Evolutionary conservation across 2,329 filamentous ascomycete genomes (phyloP).

Genomic region (Leptographium radiaticola): DNA sequence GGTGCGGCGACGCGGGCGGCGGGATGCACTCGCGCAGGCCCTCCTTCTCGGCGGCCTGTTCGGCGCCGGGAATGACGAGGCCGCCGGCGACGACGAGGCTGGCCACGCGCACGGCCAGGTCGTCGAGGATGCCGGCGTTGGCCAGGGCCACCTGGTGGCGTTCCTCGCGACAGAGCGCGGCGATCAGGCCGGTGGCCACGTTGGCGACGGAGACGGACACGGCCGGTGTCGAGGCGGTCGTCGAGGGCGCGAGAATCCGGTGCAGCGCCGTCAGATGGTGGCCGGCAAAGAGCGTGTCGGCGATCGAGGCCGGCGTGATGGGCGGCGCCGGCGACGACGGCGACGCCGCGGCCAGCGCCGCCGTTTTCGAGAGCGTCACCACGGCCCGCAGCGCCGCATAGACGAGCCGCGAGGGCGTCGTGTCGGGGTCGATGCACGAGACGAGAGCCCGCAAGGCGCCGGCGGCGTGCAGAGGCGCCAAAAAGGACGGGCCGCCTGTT

Average conservation of each 20-base stretch:
- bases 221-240: background rate
- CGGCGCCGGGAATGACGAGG: slow-evolving; percentile 53
- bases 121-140: slow-evolving; percentile 62
- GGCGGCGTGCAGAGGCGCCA: slow-evolving; percentile 58
- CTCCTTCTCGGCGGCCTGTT: slow-evolving; percentile 38
- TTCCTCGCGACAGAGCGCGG: slow-evolving; percentile 52
- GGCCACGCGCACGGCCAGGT: slow-evolving; percentile 60
- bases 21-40: slow-evolving; percentile 46
- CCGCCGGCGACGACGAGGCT: slow-evolving; percentile 56
- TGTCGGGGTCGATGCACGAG: slow-evolving; percentile 50
- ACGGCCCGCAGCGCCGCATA: slow-evolving; percentile 63
- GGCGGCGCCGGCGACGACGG: slow-evolving; percentile 32
- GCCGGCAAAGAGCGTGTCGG: slow-evolving; percentile 51
- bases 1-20: slow-evolving; percentile 41
- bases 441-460: slow-evolving; percentile 58
- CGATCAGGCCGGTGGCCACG: slow-evolving; percentile 35
- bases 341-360: slow-evolving; percentile 21
- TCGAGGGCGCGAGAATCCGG: slow-evolving; percentile 45
- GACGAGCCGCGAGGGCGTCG: slow-evolving; percentile 52
- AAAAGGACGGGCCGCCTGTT: slow-evolving; percentile 66
- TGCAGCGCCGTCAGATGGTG: slow-evolving; percentile 49
- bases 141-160: slow-evolving; percentile 59
- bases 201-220: slow-evolving; percentile 41
- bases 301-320: slow-evolving; percentile 36
- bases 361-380: slow-evolving; percentile 54